Base-by-base conservation (phyloP, 176 grass and related monocot species). In the Phoenix roebelenii region DNA sequence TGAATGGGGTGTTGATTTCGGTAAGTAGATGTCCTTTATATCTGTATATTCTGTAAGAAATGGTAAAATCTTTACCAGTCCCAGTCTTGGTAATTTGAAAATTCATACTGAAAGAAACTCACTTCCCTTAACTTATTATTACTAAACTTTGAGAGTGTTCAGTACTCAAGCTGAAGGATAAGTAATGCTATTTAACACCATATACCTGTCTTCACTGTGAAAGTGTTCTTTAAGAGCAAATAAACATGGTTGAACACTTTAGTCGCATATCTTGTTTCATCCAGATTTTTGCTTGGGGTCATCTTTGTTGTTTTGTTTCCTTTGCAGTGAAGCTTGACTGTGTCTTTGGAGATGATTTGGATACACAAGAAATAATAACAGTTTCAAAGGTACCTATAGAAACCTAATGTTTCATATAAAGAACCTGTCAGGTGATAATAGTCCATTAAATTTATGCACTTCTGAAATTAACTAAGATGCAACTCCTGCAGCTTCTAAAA, bases 1-100 rank as follows among this genome's bases (percentile, higher is more conserved):
- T 23, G 74, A 80, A 67, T 95, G 91, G 91, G 86, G 83, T 68
- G 83, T 87, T 79, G 86, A 95, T 79, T 95, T 95, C 60, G 91
- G 91, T 90, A 95, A 25, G 64, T 6, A 18, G 52, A 66, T 18
- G 4, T 17, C 17, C 2, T 10, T 17, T 9, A 51, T 26, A 6
- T 51, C 23, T 51, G 49, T 2, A 25, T 15, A 51, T 23, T 22
- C 17, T 52, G 1, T 10, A 44, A 44, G 35, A 44, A 12, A 44
- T 44, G 35, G 12, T 14, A 44, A 44, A 44, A 44, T 44, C 35
- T 44, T 44, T 44, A 2, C 35, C 35, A 44, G 12, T 2, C 35
- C 1, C 35, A 12, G 9, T 44, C 10, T 44, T 44, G 10, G 35
- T 12, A 12, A 44, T 14, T 44, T 44, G 7, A 12, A 14, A 44